Percentiles rank a stretch among this genome's conserved stretches.
phyloP scores from a whole-genome alignment of 768 basidiomycete genomes.

The Neoboletus magnificus region DNA sequence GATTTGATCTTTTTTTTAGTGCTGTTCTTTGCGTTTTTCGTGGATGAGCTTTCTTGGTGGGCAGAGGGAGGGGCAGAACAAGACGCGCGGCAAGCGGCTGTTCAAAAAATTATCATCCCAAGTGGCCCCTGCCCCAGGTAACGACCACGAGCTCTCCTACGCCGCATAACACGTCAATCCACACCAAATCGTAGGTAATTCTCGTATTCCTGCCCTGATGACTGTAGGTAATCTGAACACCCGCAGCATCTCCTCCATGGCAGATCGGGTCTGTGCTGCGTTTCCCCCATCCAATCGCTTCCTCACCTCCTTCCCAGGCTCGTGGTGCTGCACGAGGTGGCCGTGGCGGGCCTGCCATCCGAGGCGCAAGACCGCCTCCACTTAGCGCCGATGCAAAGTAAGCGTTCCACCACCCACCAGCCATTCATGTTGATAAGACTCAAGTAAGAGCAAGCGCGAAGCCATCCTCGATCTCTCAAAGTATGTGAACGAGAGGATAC shows the following conservation, averaged over 20 bases:
- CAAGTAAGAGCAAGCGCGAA: conserved; percentile 62
- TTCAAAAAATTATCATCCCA: conserved; percentile 29
- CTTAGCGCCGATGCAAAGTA: conserved; percentile 26
- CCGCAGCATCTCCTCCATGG: conserved; percentile 19
- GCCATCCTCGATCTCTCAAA: conserved; percentile 94
- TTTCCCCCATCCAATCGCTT: not conserved
- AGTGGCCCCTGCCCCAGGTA: not conserved
- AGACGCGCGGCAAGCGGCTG: conserved; percentile 34
- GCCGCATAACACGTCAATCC: conserved; percentile 19
- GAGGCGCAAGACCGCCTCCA: conserved; percentile 19
- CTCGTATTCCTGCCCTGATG: not conserved
- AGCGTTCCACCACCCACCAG: conserved; percentile 7
- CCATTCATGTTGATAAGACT: conserved; percentile 29
- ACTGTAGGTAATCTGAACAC: conserved; percentile 15
- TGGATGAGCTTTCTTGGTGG: conserved; percentile 8
- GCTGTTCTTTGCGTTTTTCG: not conserved
- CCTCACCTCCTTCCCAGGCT: conserved; percentile 43
- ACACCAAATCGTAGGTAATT: conserved; percentile 16
- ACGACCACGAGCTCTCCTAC: conserved; percentile 7
- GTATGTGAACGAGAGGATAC: conserved; percentile 87
- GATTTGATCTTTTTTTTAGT: conserved; percentile 10
- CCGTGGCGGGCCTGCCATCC: conserved; percentile 36
- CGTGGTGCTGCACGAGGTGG: conserved; percentile 55
- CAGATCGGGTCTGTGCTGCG: conserved; percentile 30
- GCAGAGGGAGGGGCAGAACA: conserved; percentile 23